A percentile compares a stretch with the other conserved stretches of the same genome.
phyloP scores from a whole-genome alignment of 768 basidiomycete species.

The Pleurotus ostreatus region DNA sequence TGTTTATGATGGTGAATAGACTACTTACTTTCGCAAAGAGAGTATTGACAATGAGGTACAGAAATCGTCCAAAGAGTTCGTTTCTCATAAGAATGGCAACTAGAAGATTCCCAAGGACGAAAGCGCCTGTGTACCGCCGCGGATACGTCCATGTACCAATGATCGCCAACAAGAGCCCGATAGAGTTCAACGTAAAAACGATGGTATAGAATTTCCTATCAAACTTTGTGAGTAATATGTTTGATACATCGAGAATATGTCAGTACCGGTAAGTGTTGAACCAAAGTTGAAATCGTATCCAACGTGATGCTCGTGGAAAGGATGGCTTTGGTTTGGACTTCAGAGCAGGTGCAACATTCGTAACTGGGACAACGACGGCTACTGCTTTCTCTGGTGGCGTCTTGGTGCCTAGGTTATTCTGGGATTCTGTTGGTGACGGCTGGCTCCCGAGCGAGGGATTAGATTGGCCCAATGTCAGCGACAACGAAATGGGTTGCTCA shows the following conservation, averaged over 20 bases:
- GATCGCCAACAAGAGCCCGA: conserved; percentile 57
- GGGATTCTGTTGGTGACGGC: not conserved
- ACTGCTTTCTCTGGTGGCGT: not conserved
- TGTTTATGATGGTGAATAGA: not conserved
- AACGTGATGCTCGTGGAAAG: conserved; percentile 44
- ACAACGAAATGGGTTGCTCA: not conserved
- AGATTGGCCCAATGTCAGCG: conserved; percentile 1
- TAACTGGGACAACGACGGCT: not conserved
- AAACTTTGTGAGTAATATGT: not conserved
- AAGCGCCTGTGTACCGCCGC: conserved; percentile 58
- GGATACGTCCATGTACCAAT: conserved; percentile 68
- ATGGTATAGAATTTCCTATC: conserved; percentile 73
- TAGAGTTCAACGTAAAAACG: conserved; percentile 54
- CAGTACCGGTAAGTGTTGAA: conserved; percentile 69
- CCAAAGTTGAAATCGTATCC: conserved; percentile 66
- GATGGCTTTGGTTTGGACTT: conserved; percentile 11
- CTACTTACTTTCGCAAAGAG: conserved; percentile 67
- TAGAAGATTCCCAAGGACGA: conserved; percentile 73
- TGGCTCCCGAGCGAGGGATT: conserved; percentile 1
- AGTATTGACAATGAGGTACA: conserved; percentile 71
- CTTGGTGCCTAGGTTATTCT: not conserved
- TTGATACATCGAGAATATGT: not conserved
- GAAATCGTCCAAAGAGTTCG: conserved; percentile 74
- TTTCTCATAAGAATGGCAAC: conserved; percentile 75
- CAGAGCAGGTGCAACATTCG: conserved; percentile 8